Evolutionary conservation across 768 basidiomycete genomes (phyloP), one percentile per base, ranked within the genome.

Genomic region (Rhodosporidiobolus sp.): DNA sequence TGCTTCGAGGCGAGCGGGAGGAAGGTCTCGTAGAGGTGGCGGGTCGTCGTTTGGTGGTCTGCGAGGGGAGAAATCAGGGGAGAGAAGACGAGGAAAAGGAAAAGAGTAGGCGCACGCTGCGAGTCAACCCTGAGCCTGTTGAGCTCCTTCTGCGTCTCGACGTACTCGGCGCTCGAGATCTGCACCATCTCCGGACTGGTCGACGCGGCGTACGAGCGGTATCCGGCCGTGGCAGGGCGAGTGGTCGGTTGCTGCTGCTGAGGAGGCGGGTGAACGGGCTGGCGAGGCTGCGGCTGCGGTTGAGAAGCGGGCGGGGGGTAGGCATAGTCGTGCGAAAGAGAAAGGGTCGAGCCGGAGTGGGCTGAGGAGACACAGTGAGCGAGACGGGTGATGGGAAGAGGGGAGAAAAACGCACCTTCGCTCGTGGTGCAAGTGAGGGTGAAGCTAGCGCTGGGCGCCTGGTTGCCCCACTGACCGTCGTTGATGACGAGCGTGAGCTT

Each of bases 401-500:
- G 22, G 22, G 22, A 26, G 22, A 57, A 43, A 17, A 24, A 52
- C 50, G 24, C 56, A 52, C 50, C 22, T 6, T 26, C 19, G 50
- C 19, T 52, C 5, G 16, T 57, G 2, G 12, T 38, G 22, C 10
- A 28, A 8, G n/a, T 22, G 56, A 57, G 35, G 20, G 56, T 38
- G 35, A 57, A 38, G 6, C 35, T 20, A 26, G 43, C 58, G n/a
- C n/a, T 10, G n/a, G 58, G 38, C 17, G 12, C 28, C 17, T 2
- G 32, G 2, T 56, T 4, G 14, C 5, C 38, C 38, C 38, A 43
- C 38, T 43, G 3, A 17, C 20, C 58, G 43, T 24, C 14, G 24
- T 5, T 24, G 28, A 65, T 20, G 55, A 64, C n/a, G 35, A 69
- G 68, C 7, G 55, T 63, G 32, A 69, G 11, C 49, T 45, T 64